Base-by-base conservation (phyloP, 768 basidiomycete genomes). In the Leccinum arenicola region DNA sequence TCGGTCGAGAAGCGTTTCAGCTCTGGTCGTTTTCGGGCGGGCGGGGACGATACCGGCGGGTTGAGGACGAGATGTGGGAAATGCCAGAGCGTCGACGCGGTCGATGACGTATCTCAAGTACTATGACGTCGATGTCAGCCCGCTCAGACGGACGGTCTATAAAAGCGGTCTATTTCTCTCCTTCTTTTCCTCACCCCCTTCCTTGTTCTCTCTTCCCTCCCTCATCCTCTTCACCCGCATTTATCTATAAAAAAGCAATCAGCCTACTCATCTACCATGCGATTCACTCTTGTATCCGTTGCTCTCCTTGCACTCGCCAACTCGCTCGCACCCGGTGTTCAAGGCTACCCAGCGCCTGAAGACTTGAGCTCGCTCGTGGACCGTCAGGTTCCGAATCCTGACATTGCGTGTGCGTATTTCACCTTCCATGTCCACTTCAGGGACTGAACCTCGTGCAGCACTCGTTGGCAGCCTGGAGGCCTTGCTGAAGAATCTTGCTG, bases 41-140 rank as follows among this genome's bases (percentile, higher is more conserved):
- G 21, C 49, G 58, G 59, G 73, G 31, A 64, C 71, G 72, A 54
- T 77, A 74, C 58, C 77, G 75, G 52, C 76, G 74, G 35, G 72
- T 77, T 33, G 78, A 75, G 33, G 80, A 82, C 50, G 75, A 78
- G 60, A 71, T 82, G 14, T 88, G 83, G 82, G 88, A 89, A 73
- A 83, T 89, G 84, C 43, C 43, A 45, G 81, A 78, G 50, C 65
- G 66, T 60, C 69, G 76, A 66, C 74, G 73, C 11, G 69, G 75
- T 12, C 62, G 67, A 15, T 71, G 60, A 57, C 60, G 58, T 40
- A 61, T 64, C 55, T 63, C 29, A 27, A 53, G 35, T 14, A 35
- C 25, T 49, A 49, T 55, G 45, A 52, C 61, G 61, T 62, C 55
- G 61, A 12, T 17, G 52, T 38, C 66, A 65, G 45, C 59, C 55